A percentile compares a stretch with the other conserved stretches of the same genome.
Evolutionary conservation across 1,284 basidiomycete genomes (phyloP).

Genomic region (Fomes fomentarius): DNA sequence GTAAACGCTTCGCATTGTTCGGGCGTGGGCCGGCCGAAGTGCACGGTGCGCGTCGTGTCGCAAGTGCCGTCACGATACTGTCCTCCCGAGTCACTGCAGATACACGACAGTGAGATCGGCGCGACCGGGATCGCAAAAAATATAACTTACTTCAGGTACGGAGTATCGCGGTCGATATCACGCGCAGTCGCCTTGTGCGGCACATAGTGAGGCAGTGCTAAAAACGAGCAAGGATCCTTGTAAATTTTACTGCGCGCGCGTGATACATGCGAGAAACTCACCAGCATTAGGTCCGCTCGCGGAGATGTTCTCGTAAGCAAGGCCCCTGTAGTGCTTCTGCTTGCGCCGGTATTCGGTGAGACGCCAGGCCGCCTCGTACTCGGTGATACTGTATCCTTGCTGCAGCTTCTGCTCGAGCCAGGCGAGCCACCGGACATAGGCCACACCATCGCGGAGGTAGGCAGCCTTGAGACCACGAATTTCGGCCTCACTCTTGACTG

Average conservation of each 20-base stretch:
- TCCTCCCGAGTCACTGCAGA: conserved; percentile 80
- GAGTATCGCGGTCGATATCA: conserved; percentile 76
- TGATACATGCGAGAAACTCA: conserved; percentile 27
- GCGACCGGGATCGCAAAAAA: too few species aligned
- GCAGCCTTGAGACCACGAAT: conserved; percentile 83
- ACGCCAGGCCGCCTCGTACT: conserved; percentile 89
- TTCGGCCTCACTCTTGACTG: conserved; percentile 88
- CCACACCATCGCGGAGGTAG: conserved; percentile 89
- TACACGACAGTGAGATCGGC: conserved; percentile 17
- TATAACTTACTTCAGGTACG: conserved; percentile 84
- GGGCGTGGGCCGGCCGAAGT: conserved; percentile 82
- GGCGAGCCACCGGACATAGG: conserved; percentile 78
- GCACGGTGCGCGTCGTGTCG: conserved; percentile 90
- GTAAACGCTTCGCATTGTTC: conserved; percentile 93
- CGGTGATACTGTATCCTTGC: conserved; percentile 81
- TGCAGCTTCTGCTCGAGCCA: conserved; percentile 88
- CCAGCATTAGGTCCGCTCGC: conserved; percentile 88
- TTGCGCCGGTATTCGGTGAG: conserved; percentile 80
- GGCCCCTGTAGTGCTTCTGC: conserved; percentile 81
- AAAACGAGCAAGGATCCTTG: too few species aligned
- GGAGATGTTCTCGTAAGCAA: conserved; percentile 94
- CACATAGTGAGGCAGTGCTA: conserved; percentile 90
- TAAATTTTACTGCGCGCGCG: too few species aligned
- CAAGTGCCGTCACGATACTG: conserved; percentile 92
- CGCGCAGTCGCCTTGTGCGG: conserved; percentile 74